Evolutionary conservation across 805 yeast species (phyloP).

Genomic region (Starmerella scarabaei): DNA sequence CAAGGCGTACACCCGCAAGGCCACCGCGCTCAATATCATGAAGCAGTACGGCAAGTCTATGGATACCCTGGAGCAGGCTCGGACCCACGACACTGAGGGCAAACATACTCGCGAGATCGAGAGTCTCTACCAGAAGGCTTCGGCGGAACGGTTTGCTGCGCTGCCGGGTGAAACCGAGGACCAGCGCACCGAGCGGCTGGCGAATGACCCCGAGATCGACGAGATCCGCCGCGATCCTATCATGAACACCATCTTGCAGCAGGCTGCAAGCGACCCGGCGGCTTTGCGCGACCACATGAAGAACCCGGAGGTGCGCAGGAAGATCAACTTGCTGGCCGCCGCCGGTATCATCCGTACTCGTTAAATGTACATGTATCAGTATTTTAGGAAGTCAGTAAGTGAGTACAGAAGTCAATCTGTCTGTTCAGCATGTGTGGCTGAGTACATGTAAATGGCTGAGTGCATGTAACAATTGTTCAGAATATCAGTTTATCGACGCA

Average conservation of each 20-base stretch:
- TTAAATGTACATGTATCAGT: slow-evolving; percentile 23
- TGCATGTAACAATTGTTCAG: too few relatives aligned
- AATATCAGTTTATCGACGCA: too few relatives aligned
- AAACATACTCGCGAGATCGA: slow-evolving; percentile 65
- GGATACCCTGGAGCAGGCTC: slow-evolving; percentile 69
- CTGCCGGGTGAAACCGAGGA: slow-evolving; percentile 85
- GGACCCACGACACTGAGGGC: slow-evolving; percentile 54
- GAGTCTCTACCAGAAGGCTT: slow-evolving; percentile 63
- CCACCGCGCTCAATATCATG: slow-evolving; percentile 83
- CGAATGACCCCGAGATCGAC: slow-evolving; percentile 88
- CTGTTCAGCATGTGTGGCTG: too few relatives aligned
- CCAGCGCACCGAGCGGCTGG: slow-evolving; percentile 79
- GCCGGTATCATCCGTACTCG: slow-evolving; percentile 95
- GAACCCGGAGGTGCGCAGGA: slow-evolving; percentile 82
- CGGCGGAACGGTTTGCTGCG: slow-evolving; percentile 61
- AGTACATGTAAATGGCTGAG: too few relatives aligned
- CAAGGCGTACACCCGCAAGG: slow-evolving; percentile 94
- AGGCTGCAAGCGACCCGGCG: slow-evolving; percentile 90
- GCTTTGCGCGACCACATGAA: slow-evolving; percentile 96
- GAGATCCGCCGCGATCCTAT: slow-evolving; percentile 90
- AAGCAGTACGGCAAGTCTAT: slow-evolving; percentile 71
- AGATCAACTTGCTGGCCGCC: slow-evolving; percentile 79
- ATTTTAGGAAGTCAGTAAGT: too few relatives aligned
- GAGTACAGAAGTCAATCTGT: too few relatives aligned
- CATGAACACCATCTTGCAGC: slow-evolving; percentile 87